Conservation (phyloP, 2,329 filamentous ascomycete species). For the Alternaria sp. region DNA sequence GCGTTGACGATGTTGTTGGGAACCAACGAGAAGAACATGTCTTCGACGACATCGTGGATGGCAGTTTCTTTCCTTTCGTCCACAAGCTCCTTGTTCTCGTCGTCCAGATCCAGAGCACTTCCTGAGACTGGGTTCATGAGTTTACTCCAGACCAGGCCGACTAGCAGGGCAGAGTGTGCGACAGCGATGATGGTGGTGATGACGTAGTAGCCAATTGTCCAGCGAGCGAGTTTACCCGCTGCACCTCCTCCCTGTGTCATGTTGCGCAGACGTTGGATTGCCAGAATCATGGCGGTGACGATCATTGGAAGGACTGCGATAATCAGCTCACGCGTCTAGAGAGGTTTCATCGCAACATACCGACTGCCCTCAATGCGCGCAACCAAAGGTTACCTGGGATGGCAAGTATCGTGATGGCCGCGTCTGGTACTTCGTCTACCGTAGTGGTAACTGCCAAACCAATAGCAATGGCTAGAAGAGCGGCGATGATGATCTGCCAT, state of each 20-base stretch:
- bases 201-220: conserved; percentile 60
- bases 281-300: conserved; percentile 59
- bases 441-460: conserved; percentile 55
- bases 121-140: conserved; percentile 51
- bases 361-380: conserved; percentile 56
- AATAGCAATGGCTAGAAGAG: conserved; percentile 58
- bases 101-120: conserved; percentile 40
- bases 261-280: conserved; percentile 56
- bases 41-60: conserved; percentile 54
- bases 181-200: conserved; percentile 59
- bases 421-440: conserved; percentile 53
- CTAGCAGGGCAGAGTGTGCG: conserved; percentile 55
- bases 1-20: conserved; percentile 58
- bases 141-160: conserved; percentile 56
- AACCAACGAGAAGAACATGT: conserved; percentile 59
- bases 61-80: conserved; percentile 44
- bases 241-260: conserved; percentile 54
- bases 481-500: conserved; percentile 58
- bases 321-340: not conserved
- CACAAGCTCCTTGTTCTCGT: conserved; percentile 42
- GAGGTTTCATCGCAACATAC: conserved; percentile 37
- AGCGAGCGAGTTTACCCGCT: conserved; percentile 52
- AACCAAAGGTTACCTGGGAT: conserved; percentile 61
- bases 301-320: conserved; percentile 59
- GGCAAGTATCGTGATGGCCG: conserved; percentile 52